These are phyloP conservation scores for Stromatinia cepivora DNA, from an alignment of 2,329 filamentous ascomycete genomes.

Conservation along the genomic window DNA sequence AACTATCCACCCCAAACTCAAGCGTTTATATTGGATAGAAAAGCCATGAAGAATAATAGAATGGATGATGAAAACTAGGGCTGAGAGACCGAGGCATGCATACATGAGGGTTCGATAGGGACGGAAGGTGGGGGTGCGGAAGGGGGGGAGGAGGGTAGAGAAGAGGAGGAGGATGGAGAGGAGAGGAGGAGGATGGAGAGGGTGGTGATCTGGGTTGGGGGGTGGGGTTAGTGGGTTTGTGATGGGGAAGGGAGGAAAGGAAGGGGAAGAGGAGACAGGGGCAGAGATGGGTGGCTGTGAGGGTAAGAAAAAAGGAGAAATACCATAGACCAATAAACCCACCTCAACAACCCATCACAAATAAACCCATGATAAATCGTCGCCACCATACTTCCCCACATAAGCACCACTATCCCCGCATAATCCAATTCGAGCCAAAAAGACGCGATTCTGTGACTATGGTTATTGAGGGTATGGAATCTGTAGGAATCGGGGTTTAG, in stretches of 20 bases:
- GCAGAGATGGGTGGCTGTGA: conserved; percentile 9
- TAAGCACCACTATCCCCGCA: conserved; percentile 44
- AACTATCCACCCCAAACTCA: conserved; percentile 28
- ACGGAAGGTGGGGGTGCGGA: conserved; percentile 29
- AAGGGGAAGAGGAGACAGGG: conserved; percentile 25
- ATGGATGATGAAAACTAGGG: conserved; percentile 36
- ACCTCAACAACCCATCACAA: conserved; percentile 42
- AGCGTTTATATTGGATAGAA: conserved; percentile 28
- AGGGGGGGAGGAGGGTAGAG: conserved; percentile 35
- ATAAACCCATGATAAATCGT: conserved; percentile 47
- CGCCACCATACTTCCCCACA: conserved; percentile 45
- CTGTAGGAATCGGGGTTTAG: neutral
- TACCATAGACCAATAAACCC: conserved; percentile 43
- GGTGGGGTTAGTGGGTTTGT: conserved; percentile 30
- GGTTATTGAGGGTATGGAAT: conserved; percentile 44
- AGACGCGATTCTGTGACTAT: conserved; percentile 42
- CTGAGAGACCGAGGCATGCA: conserved; percentile 33
- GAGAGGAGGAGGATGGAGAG: conserved; percentile 23
- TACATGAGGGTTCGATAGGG: conserved; percentile 34
- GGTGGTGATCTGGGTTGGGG: conserved; percentile 24
- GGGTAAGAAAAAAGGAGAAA: conserved; percentile 24
- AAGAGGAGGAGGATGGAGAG: conserved; percentile 31
- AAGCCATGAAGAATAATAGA: conserved; percentile 31
- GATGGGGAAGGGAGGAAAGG: conserved; percentile 19
- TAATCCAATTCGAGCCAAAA: conserved; percentile 45